Evolutionary conservation across 2,329 filamentous ascomycete genomes (phyloP), one percentile per base, ranked within the genome.

Genomic region (Paraphaeosphaeria sporulosa): DNA sequence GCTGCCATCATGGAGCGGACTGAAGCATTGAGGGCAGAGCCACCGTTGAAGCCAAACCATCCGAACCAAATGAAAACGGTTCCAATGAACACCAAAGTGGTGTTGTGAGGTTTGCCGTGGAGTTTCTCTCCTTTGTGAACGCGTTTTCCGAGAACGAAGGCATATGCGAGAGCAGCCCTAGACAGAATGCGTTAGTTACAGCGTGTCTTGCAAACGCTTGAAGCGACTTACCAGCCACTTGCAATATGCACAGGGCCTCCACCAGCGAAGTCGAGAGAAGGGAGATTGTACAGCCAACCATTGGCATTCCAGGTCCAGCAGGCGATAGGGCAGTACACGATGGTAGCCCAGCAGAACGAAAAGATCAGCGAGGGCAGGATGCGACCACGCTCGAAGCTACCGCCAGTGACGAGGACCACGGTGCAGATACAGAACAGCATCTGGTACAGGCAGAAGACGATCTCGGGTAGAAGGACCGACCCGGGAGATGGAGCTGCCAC

Each of bases 231-330:
- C 79, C 86, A 89, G 2, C 88, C 87, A 1, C 82, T 85, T 2
- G 87, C 83, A 56, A 90, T 87, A 68, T 90, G 87, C 2, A 90
- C 88, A 3, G 87, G 87, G 1, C 88, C 87, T 13, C 85, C 85
- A 55, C 87, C 86, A 15, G 86, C 86, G 57, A 87, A 89, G 69
- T 89, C 87, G 61, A 86, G 81, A 0, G 84, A 82, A 0, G 84
- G 84, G 2, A 89, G 81, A 23, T 88, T 85, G 74, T 80, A 88
- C 0, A 90, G 78, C 87, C 88, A 90, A 12, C 88, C 87, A 55
- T 84, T 85, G n/a, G 83, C 70, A 67, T 90, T 90, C 88, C 88
- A 90, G 4, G 86, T 88, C 87, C 87, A 89, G 76, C 84, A 87
- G 0, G 87, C 87, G 38, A 89, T 84, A 0, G 84, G 83, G 64